Base-by-base conservation (phyloP, 129 eudicot genomes). In the Flaveria sonorensis region DNA sequence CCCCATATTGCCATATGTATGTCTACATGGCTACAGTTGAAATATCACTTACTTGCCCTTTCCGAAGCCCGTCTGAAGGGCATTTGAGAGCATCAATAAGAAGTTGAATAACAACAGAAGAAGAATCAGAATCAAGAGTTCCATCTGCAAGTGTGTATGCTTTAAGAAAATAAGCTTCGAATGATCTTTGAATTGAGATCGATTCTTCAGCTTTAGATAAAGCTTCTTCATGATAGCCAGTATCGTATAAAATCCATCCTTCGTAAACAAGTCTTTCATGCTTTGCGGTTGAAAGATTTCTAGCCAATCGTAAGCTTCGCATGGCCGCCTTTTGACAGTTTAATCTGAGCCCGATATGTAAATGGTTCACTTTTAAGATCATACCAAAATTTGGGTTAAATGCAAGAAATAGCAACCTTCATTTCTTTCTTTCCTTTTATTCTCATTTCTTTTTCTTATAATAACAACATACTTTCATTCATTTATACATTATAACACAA, bases 61-160 rank as follows among this genome's bases (percentile, higher is more conserved):
- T 89, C 24, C 96, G 96, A 64, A 89, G 96, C 56, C 96, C 92
- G 50, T 89, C 96, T 65, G 96, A 89, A 59, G 96, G 96, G 73
- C 96, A 89, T 79, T 74, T 78, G 18, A 89, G 87, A 57, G 96
- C 96, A 39, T 89, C 92, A 67, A 85, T 88, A 64, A 89, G 77
- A 62, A 89, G 96, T 77, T 89, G 85, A 72, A 89, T 85, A 45
- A 87, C 96, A 74, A 83, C 81, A 73, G 88, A 78, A 72, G 92
- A 84, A 42, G 96, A 83, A 62, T 86, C 92, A 48, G 86, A 74
- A 85, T 87, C 89, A 45, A 89, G 84, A 65, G 81, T 62, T 55
- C 90, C 64, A 81, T 89, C 96, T 18, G 92, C 96, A 19, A 89
- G 71, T 45, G 80, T 83, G 59, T 89, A 89, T 9, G 96, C 96